A percentile compares a stretch with the other conserved stretches of the same genome.
These are phyloP conservation scores for Plasmodium vivax DNA, from an alignment of 169 alveolate genomes.

Conservation along the genomic window DNA sequence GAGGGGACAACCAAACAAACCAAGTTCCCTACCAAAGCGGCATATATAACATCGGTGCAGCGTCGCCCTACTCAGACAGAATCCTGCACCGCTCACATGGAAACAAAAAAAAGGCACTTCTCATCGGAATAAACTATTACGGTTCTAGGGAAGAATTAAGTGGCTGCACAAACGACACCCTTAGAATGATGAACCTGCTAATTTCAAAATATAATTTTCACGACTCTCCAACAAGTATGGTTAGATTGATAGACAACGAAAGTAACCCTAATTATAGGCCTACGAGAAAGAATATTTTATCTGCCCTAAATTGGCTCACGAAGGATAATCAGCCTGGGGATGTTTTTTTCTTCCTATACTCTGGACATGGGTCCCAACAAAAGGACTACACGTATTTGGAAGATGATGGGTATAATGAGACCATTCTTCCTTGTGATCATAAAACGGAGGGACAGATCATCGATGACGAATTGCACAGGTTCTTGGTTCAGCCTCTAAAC, in stretches of 20 bases:
- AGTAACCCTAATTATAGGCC: constrained; percentile 38
- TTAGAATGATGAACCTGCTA: constrained; percentile 76
- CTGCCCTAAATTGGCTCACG: constrained; percentile 75
- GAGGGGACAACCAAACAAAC: neutral
- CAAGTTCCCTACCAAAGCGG: neutral
- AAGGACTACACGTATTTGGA: constrained; percentile 38
- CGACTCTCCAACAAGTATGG: constrained; percentile 49
- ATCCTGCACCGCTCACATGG: constrained; percentile 16
- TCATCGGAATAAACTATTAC: constrained; percentile 82
- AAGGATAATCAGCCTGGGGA: constrained; percentile 79
- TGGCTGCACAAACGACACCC: constrained; percentile 83
- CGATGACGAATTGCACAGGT: constrained; percentile 75
- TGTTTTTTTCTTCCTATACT: constrained; percentile 79
- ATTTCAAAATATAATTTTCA: constrained; percentile 40
- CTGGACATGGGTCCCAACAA: constrained; percentile 82
- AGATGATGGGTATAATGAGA: constrained; percentile 82
- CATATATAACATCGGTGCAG: neutral
- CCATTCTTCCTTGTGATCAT: constrained; percentile 82
- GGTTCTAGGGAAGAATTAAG: constrained; percentile 78
- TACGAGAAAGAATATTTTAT: constrained; percentile 44
- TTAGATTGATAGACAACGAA: constrained; percentile 41
- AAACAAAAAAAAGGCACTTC: constrained; percentile 76
- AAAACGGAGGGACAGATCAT: constrained; percentile 63
- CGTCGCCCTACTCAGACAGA: constrained; percentile 36
- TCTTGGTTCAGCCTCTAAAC: constrained; percentile 74